phyloP scores from a whole-genome alignment of 345 rosid genomes.

The Tarenaya hassleriana region DNA sequence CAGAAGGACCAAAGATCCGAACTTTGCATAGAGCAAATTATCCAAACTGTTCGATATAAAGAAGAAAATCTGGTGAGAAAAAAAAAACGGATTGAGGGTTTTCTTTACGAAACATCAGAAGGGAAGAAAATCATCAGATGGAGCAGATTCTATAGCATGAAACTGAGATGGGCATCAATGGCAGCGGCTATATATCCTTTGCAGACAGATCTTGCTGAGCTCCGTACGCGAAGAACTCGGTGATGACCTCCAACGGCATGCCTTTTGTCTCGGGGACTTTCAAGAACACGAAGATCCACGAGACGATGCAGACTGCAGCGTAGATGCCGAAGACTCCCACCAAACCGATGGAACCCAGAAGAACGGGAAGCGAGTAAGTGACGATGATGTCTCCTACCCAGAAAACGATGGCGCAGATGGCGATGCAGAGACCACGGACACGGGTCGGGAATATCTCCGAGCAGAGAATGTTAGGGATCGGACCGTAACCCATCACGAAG shows the following conservation, averaged over 20 bases:
- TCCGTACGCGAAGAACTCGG: conserved; percentile 85
- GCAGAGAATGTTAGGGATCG: conserved; percentile 82
- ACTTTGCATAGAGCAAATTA: too few relatives aligned
- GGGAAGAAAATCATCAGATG: too few relatives aligned
- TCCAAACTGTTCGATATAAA: too few relatives aligned
- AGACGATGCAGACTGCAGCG: conserved; percentile 54
- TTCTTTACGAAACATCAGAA: too few relatives aligned
- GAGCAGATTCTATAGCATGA: too few relatives aligned
- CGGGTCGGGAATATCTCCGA: conserved; percentile 95
- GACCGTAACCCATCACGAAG: conserved; percentile 70
- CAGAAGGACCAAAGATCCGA: too few relatives aligned
- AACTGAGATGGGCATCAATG: too few relatives aligned
- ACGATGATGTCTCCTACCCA: conserved; percentile 81
- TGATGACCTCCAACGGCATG: conserved; percentile 90
- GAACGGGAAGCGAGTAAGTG: conserved; percentile 69
- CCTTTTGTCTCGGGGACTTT: conserved; percentile 93
- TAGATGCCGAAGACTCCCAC: conserved; percentile 62
- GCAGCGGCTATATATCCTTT: not conserved
- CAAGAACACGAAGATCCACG: conserved; percentile 73
- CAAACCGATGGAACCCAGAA: conserved; percentile 63
- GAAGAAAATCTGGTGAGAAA: too few relatives aligned
- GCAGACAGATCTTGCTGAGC: conserved; percentile 33
- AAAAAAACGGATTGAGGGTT: too few relatives aligned
- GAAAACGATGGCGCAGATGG: conserved; percentile 63
- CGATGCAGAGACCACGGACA: conserved; percentile 86